Evolutionary conservation across 345 rosid genomes (phyloP).

Genomic region (Tarenaya hassleriana): DNA sequence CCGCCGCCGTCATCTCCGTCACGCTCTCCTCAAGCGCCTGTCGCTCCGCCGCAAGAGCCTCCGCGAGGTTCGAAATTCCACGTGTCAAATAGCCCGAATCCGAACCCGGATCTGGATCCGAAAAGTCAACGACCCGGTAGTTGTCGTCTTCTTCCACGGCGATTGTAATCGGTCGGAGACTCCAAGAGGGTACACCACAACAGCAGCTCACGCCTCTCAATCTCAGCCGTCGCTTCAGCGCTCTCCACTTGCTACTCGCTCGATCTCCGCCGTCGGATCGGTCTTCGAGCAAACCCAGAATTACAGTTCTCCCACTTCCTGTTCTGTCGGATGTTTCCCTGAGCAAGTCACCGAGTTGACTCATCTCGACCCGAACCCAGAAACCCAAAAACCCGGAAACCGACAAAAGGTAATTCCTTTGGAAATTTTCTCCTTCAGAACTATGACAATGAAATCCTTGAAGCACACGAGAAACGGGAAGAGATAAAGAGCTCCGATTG

Average conservation of each 20-base stretch:
- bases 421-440: neutral
- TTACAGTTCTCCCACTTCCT: too few relatives aligned
- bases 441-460: conserved; percentile 1
- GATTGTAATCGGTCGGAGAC: conserved; percentile 28
- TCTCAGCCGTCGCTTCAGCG: conserved; percentile 55
- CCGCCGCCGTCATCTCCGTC: conserved; percentile 4
- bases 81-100: conserved; percentile 23
- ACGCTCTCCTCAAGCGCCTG: too few relatives aligned
- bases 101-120: conserved; percentile 1
- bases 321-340: conserved; percentile 35
- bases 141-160: conserved; percentile 20
- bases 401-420: neutral
- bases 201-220: conserved; percentile 62
- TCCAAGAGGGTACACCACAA: conserved; percentile 49
- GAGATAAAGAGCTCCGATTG: too few relatives aligned
- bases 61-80: conserved; percentile 51
- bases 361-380: conserved; percentile 20
- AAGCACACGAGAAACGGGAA: conserved; percentile 25
- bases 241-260: conserved; percentile 43
- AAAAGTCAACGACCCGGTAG: conserved; percentile 12
- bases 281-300: too few relatives aligned
- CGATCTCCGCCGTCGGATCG: conserved; percentile 33
- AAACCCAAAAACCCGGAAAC: too few relatives aligned
- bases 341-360: conserved; percentile 31
- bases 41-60: conserved; percentile 83